Base-by-base conservation (phyloP, 1,139 yeast genomes). In the Suhomyces choctaworum region DNA sequence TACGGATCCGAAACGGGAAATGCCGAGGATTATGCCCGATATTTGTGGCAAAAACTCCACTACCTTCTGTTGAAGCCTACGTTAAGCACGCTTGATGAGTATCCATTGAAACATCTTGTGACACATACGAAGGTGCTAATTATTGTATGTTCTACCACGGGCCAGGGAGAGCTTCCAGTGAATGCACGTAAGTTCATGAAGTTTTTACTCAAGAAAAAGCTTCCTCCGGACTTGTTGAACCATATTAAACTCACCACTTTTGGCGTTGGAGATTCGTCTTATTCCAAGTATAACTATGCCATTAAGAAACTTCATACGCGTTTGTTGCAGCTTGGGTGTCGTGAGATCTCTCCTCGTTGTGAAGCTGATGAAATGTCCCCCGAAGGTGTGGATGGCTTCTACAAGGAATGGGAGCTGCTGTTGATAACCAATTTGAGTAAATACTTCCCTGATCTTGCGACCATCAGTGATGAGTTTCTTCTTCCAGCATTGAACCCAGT, bases 1-100 rank as follows among this genome's bases (percentile, higher is more conserved):
- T 90, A 85, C 56, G 97, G 97, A 0, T 83, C 96, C 1, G 97
- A 90, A 54, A 87, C 97, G 0, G 98, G 97, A 1, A 89, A 87
- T 49, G 77, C 96, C 1, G 88, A 85, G 50, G 97, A 92, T 50
- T 82, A 78, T 51, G 96, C 97, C 1, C 73, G 75, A 36, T 72
- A 78, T 28, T 61, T 90, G 22, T 73, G 79, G 22, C 67, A 74
- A 32, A 66, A 71, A 27, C 70, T 86, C 32, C 76, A 77, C 33
- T 73, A 86, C 45, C 61, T 71, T 26, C 76, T 76, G 46, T 70
- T 82, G 42, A 61, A 66, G 3, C 78, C 84, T 7, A 62, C 59
- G 0, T 59, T 81, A 9, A 62, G 71, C 13, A 56, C 84, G 0
- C 60, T 88, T 50, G 94, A 89, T 47, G 82, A 78, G 27, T 81